Conservation (phyloP, 2,329 filamentous ascomycete species). For the Aureobasidium melanogenum region DNA sequence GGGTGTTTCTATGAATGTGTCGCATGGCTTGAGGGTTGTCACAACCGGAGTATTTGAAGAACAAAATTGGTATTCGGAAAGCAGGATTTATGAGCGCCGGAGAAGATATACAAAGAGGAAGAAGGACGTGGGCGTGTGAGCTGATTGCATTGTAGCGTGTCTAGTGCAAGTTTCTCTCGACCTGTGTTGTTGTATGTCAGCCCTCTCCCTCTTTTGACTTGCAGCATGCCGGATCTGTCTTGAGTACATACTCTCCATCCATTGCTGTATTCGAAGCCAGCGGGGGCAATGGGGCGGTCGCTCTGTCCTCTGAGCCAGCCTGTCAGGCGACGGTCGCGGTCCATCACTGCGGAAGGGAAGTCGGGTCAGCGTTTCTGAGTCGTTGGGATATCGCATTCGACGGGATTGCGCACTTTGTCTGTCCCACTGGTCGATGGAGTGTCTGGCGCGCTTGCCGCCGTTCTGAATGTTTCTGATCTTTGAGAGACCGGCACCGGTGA, state of each 20-base stretch:
- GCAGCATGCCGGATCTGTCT: background rate
- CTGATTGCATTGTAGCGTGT: background rate
- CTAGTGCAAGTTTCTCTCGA: slow-evolving; percentile 17
- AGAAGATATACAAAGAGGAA: background rate
- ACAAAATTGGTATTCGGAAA: background rate
- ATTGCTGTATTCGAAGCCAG: slow-evolving; percentile 58
- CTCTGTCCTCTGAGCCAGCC: slow-evolving; percentile 54
- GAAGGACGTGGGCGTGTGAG: background rate
- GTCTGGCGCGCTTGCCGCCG: slow-evolving; percentile 52
- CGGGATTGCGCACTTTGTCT: slow-evolving; percentile 39
- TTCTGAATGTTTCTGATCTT: slow-evolving; percentile 52
- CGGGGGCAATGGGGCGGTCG: slow-evolving; percentile 48
- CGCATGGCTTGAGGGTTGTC: no score
- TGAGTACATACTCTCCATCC: slow-evolving; percentile 53
- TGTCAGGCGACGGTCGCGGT: slow-evolving; percentile 54
- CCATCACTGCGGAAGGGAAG: slow-evolving; percentile 48
- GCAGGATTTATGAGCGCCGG: background rate
- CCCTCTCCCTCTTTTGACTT: background rate
- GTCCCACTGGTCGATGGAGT: slow-evolving; percentile 56
- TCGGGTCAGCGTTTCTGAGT: background rate
- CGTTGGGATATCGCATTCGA: background rate
- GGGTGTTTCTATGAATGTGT: no score
- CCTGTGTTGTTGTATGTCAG: slow-evolving; percentile 13
- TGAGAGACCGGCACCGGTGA: slow-evolving; percentile 50
- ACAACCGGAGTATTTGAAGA: background rate